phyloP scores from a whole-genome alignment of 495 filamentous ascomycete species.

The Podospora bellae-mahoneyi region DNA sequence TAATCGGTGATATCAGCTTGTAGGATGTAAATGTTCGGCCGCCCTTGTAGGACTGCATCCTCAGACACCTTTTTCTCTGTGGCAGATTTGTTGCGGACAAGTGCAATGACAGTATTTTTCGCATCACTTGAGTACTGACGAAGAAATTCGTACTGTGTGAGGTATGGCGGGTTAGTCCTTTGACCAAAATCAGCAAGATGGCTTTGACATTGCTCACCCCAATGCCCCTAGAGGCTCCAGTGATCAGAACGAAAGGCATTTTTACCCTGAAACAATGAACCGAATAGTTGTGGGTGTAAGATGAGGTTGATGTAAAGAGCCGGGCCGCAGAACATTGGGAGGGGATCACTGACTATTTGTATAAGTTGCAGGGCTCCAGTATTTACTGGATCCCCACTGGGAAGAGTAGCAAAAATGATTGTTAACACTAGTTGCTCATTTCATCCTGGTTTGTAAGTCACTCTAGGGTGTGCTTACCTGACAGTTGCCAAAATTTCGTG shows the following conservation, averaged over 20 bases:
- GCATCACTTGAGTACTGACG: conserved; percentile 21
- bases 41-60: no score
- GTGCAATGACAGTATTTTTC: conserved; percentile 28
- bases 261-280: no score
- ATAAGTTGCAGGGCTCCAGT: background rate
- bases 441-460: background rate
- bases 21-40: no score
- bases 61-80: background rate
- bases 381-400: background rate
- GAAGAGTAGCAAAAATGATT: background rate
- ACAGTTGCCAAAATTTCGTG: background rate
- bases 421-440: background rate
- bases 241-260: conserved; percentile 13
- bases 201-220: background rate
- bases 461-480: background rate
- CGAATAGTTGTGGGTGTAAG: no score
- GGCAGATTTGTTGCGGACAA: conserved; percentile 22
- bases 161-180: background rate
- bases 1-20: no score
- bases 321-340: no score
- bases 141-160: conserved; percentile 17
- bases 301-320: no score
- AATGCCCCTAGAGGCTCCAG: background rate
- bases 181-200: background rate
- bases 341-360: background rate